Percentiles rank a stretch among this genome's conserved stretches.
Conservation (phyloP, 2,329 filamentous ascomycete species). For the Phaeosphaeria sp. region DNA sequence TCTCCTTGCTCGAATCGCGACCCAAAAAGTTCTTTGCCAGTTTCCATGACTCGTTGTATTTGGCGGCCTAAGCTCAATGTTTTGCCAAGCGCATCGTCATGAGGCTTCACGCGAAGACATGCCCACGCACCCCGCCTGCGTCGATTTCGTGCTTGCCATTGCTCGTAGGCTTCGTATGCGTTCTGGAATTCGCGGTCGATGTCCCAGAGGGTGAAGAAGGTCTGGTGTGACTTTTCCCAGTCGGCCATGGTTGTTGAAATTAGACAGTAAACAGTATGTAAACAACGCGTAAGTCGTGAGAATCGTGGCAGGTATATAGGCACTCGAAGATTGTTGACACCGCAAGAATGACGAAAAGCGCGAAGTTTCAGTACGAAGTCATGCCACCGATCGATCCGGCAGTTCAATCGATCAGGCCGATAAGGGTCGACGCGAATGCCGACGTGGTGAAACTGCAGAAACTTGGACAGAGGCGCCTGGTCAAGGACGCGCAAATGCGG, state of each 20-base stretch:
- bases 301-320: constrained; percentile 1
- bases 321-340: background rate
- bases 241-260: constrained; percentile 19
- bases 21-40: constrained; percentile 35
- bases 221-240: constrained; percentile 40
- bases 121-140: constrained; percentile 33
- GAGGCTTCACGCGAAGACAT: constrained; percentile 29
- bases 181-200: constrained; percentile 46
- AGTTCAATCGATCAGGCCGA: constrained; percentile 3
- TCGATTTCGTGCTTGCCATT: constrained; percentile 31
- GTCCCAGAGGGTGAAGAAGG: constrained; percentile 43
- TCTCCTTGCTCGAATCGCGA: constrained; percentile 42
- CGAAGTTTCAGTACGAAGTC: constrained; percentile 8
- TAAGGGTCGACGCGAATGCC: constrained; percentile 10
- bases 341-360: constrained; percentile 4
- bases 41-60: constrained; percentile 34
- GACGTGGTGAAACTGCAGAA: constrained; percentile 16
- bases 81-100: constrained; percentile 36
- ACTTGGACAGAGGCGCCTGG: constrained; percentile 8
- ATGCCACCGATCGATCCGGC: constrained; percentile 13
- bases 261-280: constrained; percentile 11
- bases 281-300: background rate
- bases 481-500: constrained; percentile 14
- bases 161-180: constrained; percentile 41
- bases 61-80: constrained; percentile 35